Conservation (phyloP, 1,139 yeast genomes). For the Candida tropicalis region DNA sequence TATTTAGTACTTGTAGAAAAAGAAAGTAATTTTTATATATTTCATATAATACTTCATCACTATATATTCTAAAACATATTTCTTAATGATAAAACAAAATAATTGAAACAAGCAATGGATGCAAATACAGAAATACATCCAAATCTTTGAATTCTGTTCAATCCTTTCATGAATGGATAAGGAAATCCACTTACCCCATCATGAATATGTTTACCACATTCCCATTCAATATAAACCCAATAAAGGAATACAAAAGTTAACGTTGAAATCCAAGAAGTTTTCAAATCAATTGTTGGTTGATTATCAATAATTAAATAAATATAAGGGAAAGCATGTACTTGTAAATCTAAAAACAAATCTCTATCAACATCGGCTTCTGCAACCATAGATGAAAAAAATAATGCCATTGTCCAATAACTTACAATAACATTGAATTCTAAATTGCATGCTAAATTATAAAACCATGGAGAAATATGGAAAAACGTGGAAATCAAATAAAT, state of each 20-base stretch:
- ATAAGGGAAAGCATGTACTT: slow-evolving; percentile 28
- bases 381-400: slow-evolving; percentile 21
- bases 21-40: too few species aligned
- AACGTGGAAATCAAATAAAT: slow-evolving; percentile 8
- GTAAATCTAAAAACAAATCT: slow-evolving; percentile 21
- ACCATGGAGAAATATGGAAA: slow-evolving; percentile 5
- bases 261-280: slow-evolving; percentile 4
- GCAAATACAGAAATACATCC: slow-evolving; percentile 9
- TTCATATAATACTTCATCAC: too few species aligned
- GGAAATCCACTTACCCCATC: slow-evolving; percentile 21
- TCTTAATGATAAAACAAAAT: slow-evolving; percentile 12
- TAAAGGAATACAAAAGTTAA: slow-evolving; percentile 10
- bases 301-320: slow-evolving; percentile 14
- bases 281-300: neutral
- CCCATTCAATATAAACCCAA: slow-evolving; percentile 14
- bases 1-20: too few species aligned
- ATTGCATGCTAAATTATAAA: slow-evolving; percentile 19
- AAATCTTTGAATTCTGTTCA: slow-evolving; percentile 9
- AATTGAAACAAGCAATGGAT: slow-evolving; percentile 13
- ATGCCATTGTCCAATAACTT: slow-evolving; percentile 25
- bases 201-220: slow-evolving; percentile 10
- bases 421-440: slow-evolving; percentile 25
- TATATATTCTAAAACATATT: neutral
- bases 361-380: slow-evolving; percentile 23
- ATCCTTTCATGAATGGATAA: slow-evolving; percentile 23